Base-by-base conservation (phyloP, 1,139 yeast genomes). In the Kurtzmaniella quercitrusa region DNA sequence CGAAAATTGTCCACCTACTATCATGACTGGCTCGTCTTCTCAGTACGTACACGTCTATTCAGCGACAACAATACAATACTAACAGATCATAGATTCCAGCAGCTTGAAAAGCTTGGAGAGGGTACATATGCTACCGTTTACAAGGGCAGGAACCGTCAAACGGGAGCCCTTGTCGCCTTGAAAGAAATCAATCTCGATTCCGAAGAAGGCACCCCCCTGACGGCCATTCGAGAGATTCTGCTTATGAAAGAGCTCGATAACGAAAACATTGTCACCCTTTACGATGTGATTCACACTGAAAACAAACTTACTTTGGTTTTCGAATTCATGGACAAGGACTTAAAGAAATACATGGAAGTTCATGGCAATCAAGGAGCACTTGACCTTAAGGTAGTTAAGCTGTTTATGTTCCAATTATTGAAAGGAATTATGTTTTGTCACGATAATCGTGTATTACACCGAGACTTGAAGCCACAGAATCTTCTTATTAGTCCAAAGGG, bases 91-190 rank as follows among this genome's bases (percentile, higher is more conserved):
- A 68, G 74, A 54, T 72, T 72, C 53, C 77, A 71, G 51, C 78
- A 74, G 57, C 80, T 93, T 50, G 98, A 91, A 65, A 91, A 91
- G 68, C 76, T 91, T 45, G 98, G 98, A 36, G 97, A 91, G 64
- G 98, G 98, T 46, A 93, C 98, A 1, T 93, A 93, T 71, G 98
- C 98, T 44, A 93, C 98, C 5, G 98, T 93, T 21, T 93, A 93
- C 68, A 93, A 91, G 57, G 98, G 98, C 9, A 76, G 96, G 47
- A 93, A 93, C 63, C 79, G 95, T 43, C 79, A 88, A 45, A 85
- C 96, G 0, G 98, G 98, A 5, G 89, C 93, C 26, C 75, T 88
- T 42, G 98, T 93, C 19, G 98, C 98, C 1, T 71, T 93, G 54
- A 93, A 93, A 61, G 98, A 93, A 63, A 94, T 93, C 63, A 88